phyloP scores from a whole-genome alignment of 495 filamentous ascomycete species.

The Talaromyces adpressus region DNA sequence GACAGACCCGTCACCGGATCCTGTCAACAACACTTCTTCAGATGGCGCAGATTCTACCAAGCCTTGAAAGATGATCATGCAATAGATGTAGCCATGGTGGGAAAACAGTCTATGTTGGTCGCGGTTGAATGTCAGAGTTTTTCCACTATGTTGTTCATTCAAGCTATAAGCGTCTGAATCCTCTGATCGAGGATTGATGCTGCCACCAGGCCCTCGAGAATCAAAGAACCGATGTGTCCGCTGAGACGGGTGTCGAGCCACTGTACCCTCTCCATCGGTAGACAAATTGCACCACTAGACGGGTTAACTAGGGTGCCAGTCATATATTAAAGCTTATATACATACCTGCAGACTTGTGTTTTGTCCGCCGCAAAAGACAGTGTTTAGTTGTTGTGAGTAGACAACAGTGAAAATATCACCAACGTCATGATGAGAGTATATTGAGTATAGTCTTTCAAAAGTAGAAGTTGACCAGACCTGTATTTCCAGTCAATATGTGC shows the following conservation, averaged over 20 bases:
- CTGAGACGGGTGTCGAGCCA: constrained; percentile 65
- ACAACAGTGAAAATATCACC: constrained; percentile 92
- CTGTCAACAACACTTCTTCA: constrained; percentile 79
- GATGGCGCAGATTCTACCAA: constrained; percentile 53
- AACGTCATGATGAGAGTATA: constrained; percentile 91
- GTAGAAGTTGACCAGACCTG: constrained; percentile 59
- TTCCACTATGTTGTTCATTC: constrained; percentile 42
- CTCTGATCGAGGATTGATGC: constrained; percentile 59
- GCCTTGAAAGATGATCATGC: constrained; percentile 75
- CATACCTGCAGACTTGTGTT: constrained; percentile 82
- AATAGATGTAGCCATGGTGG: constrained; percentile 92
- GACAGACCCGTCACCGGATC: constrained; percentile 87
- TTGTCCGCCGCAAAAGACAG: constrained; percentile 86
- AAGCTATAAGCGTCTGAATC: constrained; percentile 35
- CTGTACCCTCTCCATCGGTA: constrained; percentile 45
- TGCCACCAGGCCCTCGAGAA: constrained; percentile 75
- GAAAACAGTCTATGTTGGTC: constrained; percentile 80
- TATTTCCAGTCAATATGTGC: constrained; percentile 19
- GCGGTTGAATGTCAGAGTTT: constrained; percentile 75
- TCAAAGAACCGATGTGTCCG: constrained; percentile 95
- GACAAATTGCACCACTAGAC: constrained; percentile 56
- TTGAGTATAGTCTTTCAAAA: constrained; percentile 71
- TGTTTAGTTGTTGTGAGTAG: constrained; percentile 71
- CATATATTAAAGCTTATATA: constrained; percentile 27
- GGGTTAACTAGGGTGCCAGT: constrained; percentile 14